Evolutionary conservation across 2,329 filamentous ascomycete species (phyloP).

Genomic region (Didymosphaeria variabile): DNA sequence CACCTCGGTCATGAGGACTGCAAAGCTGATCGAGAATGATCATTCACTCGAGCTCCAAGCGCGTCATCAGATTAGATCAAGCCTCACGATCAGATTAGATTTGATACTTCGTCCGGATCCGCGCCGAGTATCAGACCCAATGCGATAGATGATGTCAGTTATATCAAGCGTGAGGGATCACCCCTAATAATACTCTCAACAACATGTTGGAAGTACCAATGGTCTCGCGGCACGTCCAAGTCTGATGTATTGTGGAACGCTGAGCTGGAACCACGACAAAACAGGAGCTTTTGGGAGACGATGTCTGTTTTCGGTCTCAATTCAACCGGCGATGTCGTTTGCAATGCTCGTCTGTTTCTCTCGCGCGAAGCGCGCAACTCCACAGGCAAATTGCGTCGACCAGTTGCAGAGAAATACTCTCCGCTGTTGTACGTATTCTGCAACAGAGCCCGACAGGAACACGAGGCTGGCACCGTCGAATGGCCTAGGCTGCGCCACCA

Average conservation of each 20-base stretch:
- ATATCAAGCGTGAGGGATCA: background rate
- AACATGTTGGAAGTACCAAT: background rate
- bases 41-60: background rate
- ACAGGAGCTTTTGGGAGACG: too few species aligned
- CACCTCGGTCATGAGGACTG: background rate
- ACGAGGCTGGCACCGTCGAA: background rate
- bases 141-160: background rate
- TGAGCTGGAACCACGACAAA: background rate
- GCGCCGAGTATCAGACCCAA: background rate
- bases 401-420: background rate
- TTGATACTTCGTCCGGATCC: background rate
- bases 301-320: background rate
- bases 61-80: background rate
- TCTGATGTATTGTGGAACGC: background rate
- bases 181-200: background rate
- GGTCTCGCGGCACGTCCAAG: background rate
- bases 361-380: background rate
- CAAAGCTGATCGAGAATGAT: background rate
- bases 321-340: background rate
- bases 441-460: background rate
- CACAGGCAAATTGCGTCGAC: background rate
- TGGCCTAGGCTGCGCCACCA: conserved; percentile 5
- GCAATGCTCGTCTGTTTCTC: background rate
- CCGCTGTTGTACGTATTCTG: background rate
- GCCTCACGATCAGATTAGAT: background rate